Conservation (phyloP, 2,329 filamentous ascomycete genomes). For the Colletotrichum sp. region DNA sequence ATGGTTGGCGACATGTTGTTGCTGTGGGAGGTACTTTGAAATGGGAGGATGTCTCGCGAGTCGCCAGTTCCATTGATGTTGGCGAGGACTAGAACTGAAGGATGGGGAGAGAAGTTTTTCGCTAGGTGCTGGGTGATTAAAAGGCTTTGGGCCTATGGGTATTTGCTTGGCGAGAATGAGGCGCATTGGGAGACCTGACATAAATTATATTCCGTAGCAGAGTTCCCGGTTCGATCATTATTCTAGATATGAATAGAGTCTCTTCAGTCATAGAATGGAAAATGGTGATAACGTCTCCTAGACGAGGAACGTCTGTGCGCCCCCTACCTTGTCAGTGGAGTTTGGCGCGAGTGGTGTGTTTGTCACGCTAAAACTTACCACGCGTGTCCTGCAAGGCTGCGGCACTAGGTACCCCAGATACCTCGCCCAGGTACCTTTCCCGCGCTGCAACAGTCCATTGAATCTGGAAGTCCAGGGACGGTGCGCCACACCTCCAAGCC, state of each 20-base stretch:
- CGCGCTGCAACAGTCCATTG: not conserved
- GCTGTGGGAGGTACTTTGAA: not conserved
- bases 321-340: not conserved
- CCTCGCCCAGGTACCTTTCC: not conserved
- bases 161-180: not conserved
- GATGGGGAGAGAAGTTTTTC: not conserved
- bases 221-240: not conserved
- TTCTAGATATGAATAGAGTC: not conserved
- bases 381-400: slow-evolving; percentile 8
- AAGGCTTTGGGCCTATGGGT: not conserved
- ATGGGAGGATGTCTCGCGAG: not conserved
- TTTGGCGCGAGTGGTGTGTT: not conserved
- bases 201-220: not conserved
- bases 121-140: not conserved
- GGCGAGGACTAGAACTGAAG: not conserved
- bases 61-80: not conserved
- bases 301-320: not conserved
- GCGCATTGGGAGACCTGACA: not conserved
- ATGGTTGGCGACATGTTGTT: not conserved
- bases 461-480: not conserved
- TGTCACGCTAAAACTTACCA: slow-evolving; percentile 12
- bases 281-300: not conserved
- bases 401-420: not conserved
- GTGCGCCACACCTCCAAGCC: not conserved
- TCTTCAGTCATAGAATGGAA: not conserved